These are phyloP conservation scores for Alternaria sp. DNA, from an alignment of 2,329 filamentous ascomycete genomes.

Conservation along the genomic window DNA sequence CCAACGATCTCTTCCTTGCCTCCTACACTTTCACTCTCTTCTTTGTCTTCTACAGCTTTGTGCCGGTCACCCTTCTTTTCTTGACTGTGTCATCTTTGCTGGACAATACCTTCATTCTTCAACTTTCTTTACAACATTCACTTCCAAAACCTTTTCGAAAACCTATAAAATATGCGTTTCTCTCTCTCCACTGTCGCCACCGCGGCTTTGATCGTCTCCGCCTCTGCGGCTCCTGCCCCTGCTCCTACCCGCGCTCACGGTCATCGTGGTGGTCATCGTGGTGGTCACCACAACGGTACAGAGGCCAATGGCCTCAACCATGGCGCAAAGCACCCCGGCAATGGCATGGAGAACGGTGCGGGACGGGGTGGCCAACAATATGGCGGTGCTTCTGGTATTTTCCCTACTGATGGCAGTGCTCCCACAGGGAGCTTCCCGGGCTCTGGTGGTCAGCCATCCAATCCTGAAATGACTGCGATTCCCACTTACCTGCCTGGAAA, in stretches of 20 bases:
- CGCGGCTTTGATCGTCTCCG: conserved; percentile 29
- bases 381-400: conserved; percentile 11
- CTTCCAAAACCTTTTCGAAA: not conserved
- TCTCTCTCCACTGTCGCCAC: conserved; percentile 31
- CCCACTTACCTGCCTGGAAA: conserved; percentile 14
- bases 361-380: not conserved
- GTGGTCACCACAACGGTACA: not conserved
- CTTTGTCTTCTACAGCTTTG: conserved; percentile 13
- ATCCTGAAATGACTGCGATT: conserved; percentile 13
- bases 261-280: not conserved
- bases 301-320: not conserved
- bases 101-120: conserved; percentile 21
- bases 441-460: conserved; percentile 5
- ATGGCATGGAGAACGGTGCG: not conserved
- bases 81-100: conserved; percentile 30
- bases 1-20: conserved; percentile 13
- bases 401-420: conserved; percentile 15
- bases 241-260: not conserved
- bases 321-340: conserved; percentile 1
- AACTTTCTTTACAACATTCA: not conserved
- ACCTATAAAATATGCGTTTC: conserved; percentile 32
- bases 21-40: conserved; percentile 19
- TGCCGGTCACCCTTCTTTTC: conserved; percentile 15
- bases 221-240: conserved; percentile 27
- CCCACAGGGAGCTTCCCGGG: conserved; percentile 16